Percentiles rank a stretch among this genome's conserved stretches.
These are phyloP conservation scores for Hypoxylon sp. DNA, from an alignment of 2,329 filamentous ascomycete genomes.

Conservation along the genomic window DNA sequence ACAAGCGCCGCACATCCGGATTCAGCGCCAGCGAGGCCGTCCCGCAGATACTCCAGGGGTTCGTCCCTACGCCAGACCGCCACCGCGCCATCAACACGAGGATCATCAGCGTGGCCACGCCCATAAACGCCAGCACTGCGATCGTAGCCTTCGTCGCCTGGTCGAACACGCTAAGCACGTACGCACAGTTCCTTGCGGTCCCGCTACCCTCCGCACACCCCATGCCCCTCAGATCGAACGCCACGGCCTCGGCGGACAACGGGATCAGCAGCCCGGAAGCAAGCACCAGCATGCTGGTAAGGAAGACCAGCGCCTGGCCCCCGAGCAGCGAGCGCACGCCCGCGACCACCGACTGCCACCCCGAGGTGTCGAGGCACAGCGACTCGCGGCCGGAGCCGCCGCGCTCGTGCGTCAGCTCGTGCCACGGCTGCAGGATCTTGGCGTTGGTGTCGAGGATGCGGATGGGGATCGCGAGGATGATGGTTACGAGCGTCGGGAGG, in stretches of 20 bases:
- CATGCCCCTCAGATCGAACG: constrained; percentile 50
- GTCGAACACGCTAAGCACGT: constrained; percentile 51
- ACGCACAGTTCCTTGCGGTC: constrained; percentile 51
- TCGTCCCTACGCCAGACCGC: constrained; percentile 53
- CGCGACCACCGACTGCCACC: constrained; percentile 45
- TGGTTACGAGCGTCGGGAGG: constrained; percentile 46
- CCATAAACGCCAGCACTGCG: constrained; percentile 52
- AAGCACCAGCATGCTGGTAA: constrained; percentile 50
- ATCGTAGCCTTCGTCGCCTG: constrained; percentile 48
- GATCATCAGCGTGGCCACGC: constrained; percentile 47
- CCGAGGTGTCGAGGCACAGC: constrained; percentile 48
- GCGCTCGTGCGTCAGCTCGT: constrained; percentile 53
- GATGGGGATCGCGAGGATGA: constrained; percentile 42
- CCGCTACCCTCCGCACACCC: constrained; percentile 43
- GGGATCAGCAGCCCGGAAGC: constrained; percentile 52
- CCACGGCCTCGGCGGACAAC: constrained; percentile 51
- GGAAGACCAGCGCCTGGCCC: constrained; percentile 50
- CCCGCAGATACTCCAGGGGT: constrained; percentile 57
- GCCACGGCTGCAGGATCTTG: constrained; percentile 56
- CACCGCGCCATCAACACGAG: constrained; percentile 50
- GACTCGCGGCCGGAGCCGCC: constrained; percentile 54
- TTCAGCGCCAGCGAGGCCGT: constrained; percentile 51
- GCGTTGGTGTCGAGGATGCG: constrained; percentile 48
- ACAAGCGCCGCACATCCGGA: constrained; percentile 38
- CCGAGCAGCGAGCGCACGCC: constrained; percentile 45